phyloP scores from a whole-genome alignment of 108 stramenopile genomes.

The Pseudonitzschia multistriata region DNA sequence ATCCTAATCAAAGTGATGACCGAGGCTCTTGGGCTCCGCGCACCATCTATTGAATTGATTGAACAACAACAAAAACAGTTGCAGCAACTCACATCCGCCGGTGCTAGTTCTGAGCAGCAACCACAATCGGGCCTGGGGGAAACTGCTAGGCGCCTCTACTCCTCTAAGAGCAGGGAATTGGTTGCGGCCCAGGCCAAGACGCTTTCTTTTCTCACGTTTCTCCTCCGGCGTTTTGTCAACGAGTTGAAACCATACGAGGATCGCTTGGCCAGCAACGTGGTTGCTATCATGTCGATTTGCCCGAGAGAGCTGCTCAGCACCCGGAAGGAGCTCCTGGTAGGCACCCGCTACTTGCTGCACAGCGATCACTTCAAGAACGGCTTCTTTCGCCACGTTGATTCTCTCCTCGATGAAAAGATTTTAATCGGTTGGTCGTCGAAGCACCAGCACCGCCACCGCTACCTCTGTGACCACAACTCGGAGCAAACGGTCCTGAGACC shows the following conservation, averaged over 20 bases:
- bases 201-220: conserved; percentile 87
- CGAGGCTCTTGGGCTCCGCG: conserved; percentile 73
- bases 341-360: conserved; percentile 89
- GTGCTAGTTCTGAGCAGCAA: conserved; percentile 5
- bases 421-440: conserved; percentile 50
- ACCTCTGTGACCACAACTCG: conserved; percentile 20
- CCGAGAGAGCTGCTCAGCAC: conserved; percentile 77
- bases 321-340: conserved; percentile 86
- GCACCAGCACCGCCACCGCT: conserved; percentile 10
- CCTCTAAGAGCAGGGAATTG: conserved; percentile 57
- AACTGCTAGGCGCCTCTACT: conserved; percentile 46
- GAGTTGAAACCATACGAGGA: conserved; percentile 86
- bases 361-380: conserved; percentile 83
- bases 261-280: conserved; percentile 67
- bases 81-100: conserved; percentile 1
- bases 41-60: conserved; percentile 49
- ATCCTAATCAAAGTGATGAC: conserved; percentile 88
- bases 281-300: conserved; percentile 79
- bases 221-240: conserved; percentile 71
- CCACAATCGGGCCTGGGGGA: conserved; percentile 11
- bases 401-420: conserved; percentile 87
- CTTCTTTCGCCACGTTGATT: conserved; percentile 86
- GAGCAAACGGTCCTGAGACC: conserved; percentile 76
- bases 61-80: conserved; percentile 18
- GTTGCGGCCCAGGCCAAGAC: conserved; percentile 89